Evolutionary conservation across 345 rosid species (phyloP).

Genomic region (Zanthoxylum bungeanum): DNA sequence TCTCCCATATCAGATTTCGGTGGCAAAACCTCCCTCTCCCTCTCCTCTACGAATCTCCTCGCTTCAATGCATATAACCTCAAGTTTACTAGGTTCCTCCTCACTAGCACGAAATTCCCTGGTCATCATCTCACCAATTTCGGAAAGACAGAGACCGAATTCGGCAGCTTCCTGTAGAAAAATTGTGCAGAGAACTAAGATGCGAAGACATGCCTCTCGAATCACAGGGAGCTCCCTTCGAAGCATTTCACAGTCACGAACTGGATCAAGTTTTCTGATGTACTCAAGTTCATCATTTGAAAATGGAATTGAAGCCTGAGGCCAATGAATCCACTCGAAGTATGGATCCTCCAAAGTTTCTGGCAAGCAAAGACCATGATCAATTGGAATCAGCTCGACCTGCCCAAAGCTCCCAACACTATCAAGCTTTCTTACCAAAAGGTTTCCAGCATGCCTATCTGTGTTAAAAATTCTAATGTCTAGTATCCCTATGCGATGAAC

Average conservation of each 20-base stretch:
- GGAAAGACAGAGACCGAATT: conserved; percentile 75
- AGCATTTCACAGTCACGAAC: conserved; percentile 70
- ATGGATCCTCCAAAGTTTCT: conserved; percentile 97
- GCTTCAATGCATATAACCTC: conserved; percentile 91
- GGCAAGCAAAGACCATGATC: conserved; percentile 99
- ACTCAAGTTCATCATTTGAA: conserved; percentile 89
- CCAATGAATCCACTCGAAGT: conserved; percentile 99
- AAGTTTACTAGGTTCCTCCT: conserved; percentile 96
- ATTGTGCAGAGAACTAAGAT: conserved; percentile 76
- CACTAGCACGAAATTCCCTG: conserved; percentile 75
- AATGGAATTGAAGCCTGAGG: conserved; percentile 99
- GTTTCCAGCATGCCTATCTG: conserved; percentile 97
- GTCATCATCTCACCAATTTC: conserved; percentile 99
- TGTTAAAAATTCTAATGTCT: conserved; percentile 86
- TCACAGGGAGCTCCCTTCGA: conserved; percentile 82
- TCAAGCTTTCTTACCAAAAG: conserved; percentile 84
- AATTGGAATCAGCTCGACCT: conserved; percentile 87
- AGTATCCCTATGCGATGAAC: conserved; percentile 94
- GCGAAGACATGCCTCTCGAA: conserved; percentile 86
- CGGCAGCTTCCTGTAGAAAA: conserved; percentile 88
- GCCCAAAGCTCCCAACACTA: conserved; percentile 70
- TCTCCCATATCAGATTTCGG: conserved; percentile 56
- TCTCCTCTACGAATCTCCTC: conserved; percentile 60
- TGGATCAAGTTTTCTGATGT: conserved; percentile 70
- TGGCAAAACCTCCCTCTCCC: conserved; percentile 60